Percentiles rank a stretch among this genome's conserved stretches.
Evolutionary conservation across 768 basidiomycete species (phyloP).

Genomic region (Lentinus brumalis): DNA sequence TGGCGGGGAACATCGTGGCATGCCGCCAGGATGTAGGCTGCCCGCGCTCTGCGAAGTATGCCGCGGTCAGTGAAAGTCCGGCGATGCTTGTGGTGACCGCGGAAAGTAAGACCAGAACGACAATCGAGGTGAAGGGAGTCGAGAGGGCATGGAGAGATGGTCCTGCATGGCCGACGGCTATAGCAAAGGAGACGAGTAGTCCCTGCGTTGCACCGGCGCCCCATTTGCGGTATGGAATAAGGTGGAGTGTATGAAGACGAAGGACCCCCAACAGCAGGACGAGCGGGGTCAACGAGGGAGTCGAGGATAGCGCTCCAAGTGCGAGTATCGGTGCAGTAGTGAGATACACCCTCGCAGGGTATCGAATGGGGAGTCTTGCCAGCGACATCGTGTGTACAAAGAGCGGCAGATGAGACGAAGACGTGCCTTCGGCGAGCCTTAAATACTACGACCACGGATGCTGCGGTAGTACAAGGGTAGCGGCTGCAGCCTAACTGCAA

Average conservation of each 20-base stretch:
- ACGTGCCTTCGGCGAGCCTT: no score
- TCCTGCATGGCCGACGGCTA: conserved; percentile 28
- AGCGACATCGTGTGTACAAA: not conserved
- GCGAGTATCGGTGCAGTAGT: conserved; percentile 14
- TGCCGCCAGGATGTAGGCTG: conserved; percentile 43
- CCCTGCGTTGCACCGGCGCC: conserved; percentile 18
- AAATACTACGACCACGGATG: no score
- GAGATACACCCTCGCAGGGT: conserved; percentile 19
- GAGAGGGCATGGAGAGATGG: conserved; percentile 54
- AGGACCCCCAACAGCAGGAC: conserved; percentile 30
- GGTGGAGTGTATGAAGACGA: conserved; percentile 26
- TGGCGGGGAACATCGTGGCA: conserved; percentile 61
- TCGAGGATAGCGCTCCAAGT: conserved; percentile 30
- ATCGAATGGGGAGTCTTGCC: conserved; percentile 3
- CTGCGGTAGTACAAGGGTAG: no score
- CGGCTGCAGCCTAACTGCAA: no score
- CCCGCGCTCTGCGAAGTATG: conserved; percentile 43
- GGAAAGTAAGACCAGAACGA: conserved; percentile 45
- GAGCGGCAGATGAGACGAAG: not conserved
- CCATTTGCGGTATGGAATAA: conserved; percentile 20
- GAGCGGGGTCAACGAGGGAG: conserved; percentile 33
- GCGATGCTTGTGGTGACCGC: conserved; percentile 40
- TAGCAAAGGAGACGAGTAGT: conserved; percentile 27
- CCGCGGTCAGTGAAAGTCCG: conserved; percentile 30
- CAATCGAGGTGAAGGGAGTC: conserved; percentile 48